Conservation (phyloP, 306 rosid species). For the Pterocarpus macrocarpus region DNA sequence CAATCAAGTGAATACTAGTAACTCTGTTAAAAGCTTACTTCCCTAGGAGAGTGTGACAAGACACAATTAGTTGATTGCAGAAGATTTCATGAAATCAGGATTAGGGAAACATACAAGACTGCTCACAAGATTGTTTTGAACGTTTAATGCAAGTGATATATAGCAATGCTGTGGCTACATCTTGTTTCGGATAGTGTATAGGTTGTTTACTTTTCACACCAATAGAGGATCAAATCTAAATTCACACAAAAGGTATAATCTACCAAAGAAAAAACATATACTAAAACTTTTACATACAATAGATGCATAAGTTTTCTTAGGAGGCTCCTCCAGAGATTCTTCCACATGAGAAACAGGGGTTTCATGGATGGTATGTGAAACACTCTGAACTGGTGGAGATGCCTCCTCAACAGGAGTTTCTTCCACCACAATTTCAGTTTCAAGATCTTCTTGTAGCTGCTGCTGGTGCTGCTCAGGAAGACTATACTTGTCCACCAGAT, state of each 20-base stretch:
- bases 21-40: conserved; percentile 4
- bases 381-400: conserved; percentile 57
- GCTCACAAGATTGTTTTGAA: background rate
- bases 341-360: conserved; percentile 60
- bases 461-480: conserved; percentile 82
- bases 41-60: background rate
- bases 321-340: conserved; percentile 80
- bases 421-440: conserved; percentile 79
- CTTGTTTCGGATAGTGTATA: background rate
- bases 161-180: background rate
- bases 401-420: conserved; percentile 77
- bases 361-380: conserved; percentile 60
- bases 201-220: background rate
- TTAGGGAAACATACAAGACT: background rate
- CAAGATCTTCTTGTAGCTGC: conserved; percentile 66
- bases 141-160: background rate
- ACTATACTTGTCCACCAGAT: conserved; percentile 85
- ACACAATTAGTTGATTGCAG: background rate
- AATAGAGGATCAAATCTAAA: background rate
- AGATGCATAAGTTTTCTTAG: conserved; percentile 89
- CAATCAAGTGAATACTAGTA: background rate
- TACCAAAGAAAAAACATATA: conserved; percentile 2
- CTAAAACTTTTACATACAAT: conserved; percentile 65
- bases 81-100: background rate
- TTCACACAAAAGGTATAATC: background rate